A percentile compares a stretch with the other conserved stretches of the same genome.
phyloP scores from a whole-genome alignment of 2,329 filamentous ascomycete species.

The Westerdykella sp. region DNA sequence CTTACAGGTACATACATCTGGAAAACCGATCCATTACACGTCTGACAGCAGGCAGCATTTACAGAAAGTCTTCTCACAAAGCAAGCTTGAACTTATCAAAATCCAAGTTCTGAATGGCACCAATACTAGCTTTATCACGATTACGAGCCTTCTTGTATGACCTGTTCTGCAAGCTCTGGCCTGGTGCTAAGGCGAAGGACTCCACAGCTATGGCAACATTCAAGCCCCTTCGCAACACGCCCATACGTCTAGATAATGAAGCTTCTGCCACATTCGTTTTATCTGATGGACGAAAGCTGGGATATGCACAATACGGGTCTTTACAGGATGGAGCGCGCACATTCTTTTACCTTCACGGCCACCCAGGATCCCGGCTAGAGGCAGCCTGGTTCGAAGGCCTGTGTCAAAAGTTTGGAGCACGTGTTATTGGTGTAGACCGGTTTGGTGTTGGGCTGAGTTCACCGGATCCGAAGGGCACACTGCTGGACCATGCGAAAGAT shows the following conservation, averaged over 20 bases:
- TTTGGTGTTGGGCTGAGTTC: slow-evolving; percentile 27
- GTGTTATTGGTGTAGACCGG: slow-evolving; percentile 24
- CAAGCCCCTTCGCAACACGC: too few relatives aligned
- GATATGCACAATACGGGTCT: slow-evolving; percentile 31
- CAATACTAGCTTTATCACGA: too few relatives aligned
- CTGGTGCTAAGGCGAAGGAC: too few relatives aligned
- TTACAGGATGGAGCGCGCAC: slow-evolving; percentile 2
- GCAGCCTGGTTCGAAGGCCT: slow-evolving; percentile 18
- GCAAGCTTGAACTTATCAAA: too few relatives aligned
- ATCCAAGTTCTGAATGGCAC: too few relatives aligned
- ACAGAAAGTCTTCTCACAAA: too few relatives aligned
- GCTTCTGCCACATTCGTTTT: slow-evolving; percentile 27
- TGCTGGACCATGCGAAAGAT: slow-evolving; percentile 21
- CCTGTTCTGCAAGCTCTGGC: too few relatives aligned
- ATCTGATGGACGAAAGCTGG: slow-evolving; percentile 32
- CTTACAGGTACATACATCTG: too few relatives aligned
- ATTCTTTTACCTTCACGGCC: slow-evolving; percentile 19
- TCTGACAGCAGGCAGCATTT: too few relatives aligned
- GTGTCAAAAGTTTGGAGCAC: slow-evolving; percentile 14
- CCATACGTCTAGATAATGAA: slow-evolving; percentile 8
- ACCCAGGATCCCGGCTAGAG: slow-evolving; percentile 28
- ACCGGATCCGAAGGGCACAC: slow-evolving; percentile 12
- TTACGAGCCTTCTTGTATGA: too few relatives aligned
- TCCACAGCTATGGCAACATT: too few relatives aligned
- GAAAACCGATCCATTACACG: too few relatives aligned